A percentile compares a stretch with the other conserved stretches of the same genome.
phyloP scores from a whole-genome alignment of 1,139 yeast species.

The Trichomonascaceae sp. region DNA sequence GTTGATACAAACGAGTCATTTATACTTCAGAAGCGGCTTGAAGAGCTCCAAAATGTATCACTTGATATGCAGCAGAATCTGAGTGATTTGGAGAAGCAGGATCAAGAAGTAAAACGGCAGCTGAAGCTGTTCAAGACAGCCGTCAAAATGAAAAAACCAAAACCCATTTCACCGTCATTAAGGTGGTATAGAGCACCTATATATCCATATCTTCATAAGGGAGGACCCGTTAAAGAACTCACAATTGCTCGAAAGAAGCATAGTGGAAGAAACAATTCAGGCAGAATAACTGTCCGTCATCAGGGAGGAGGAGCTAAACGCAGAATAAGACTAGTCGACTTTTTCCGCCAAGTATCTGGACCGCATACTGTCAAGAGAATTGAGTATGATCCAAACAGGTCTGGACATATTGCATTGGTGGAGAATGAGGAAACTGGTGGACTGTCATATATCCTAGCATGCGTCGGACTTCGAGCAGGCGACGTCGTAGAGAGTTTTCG shows the following conservation, averaged over 20 bases:
- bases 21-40: slow-evolving; percentile 18
- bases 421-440: slow-evolving; percentile 57
- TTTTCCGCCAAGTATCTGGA: slow-evolving; percentile 61
- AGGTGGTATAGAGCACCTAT: slow-evolving; percentile 87
- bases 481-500: slow-evolving; percentile 88
- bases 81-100: slow-evolving; percentile 77
- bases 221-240: slow-evolving; percentile 69
- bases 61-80: slow-evolving; percentile 26
- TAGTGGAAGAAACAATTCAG: slow-evolving; percentile 88
- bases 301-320: slow-evolving; percentile 97
- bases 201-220: slow-evolving; percentile 81
- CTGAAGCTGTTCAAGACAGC: slow-evolving; percentile 64
- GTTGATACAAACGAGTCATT: slow-evolving; percentile 14
- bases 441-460: slow-evolving; percentile 76
- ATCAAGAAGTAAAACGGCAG: slow-evolving; percentile 64
- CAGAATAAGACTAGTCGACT: slow-evolving; percentile 78
- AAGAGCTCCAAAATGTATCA: slow-evolving; percentile 21
- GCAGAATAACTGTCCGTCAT: slow-evolving; percentile 85
- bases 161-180: slow-evolving; percentile 81
- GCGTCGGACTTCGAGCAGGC: slow-evolving; percentile 90
- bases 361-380: slow-evolving; percentile 76
- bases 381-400: slow-evolving; percentile 94
- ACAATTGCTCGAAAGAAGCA: slow-evolving; percentile 68
- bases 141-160: slow-evolving; percentile 66
- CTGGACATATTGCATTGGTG: slow-evolving; percentile 86